These are phyloP conservation scores for Mortierella claussenii DNA, from an alignment of 192 early-diverging fungal genomes.

Conservation along the genomic window DNA sequence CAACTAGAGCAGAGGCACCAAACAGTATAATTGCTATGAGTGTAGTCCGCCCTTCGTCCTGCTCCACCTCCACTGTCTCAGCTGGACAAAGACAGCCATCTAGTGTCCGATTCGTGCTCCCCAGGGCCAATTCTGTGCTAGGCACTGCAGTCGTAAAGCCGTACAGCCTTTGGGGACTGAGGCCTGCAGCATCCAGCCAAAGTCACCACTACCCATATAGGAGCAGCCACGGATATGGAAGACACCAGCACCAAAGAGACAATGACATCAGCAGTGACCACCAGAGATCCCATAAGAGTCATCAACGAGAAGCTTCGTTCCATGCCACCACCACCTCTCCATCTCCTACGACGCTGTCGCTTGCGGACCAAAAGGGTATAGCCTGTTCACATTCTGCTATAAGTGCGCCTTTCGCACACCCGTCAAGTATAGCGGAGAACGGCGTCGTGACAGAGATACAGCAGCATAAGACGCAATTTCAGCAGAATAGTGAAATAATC, in stretches of 20 bases:
- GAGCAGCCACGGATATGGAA: constrained; percentile 24
- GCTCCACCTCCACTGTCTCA: too few relatives aligned
- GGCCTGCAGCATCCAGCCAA: constrained; percentile 11
- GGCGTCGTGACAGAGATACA: too few relatives aligned
- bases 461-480: too few relatives aligned
- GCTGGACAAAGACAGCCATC: too few relatives aligned
- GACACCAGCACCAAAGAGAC: constrained; percentile 6
- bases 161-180: constrained; percentile 47
- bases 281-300: too few relatives aligned
- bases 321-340: too few relatives aligned
- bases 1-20: background rate
- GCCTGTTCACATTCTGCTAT: too few relatives aligned
- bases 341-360: too few relatives aligned
- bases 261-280: background rate
- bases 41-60: background rate
- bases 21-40: background rate
- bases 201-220: constrained; percentile 5
- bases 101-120: constrained; percentile 37
- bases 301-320: too few relatives aligned
- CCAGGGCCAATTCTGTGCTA: constrained; percentile 35
- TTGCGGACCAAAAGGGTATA: too few relatives aligned
- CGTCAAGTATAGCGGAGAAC: too few relatives aligned
- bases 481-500: constrained; percentile 1
- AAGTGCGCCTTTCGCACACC: too few relatives aligned
- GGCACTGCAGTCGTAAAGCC: constrained; percentile 39